phyloP scores from a whole-genome alignment of 768 basidiomycete species.

The Goffeauzyma gilvescens region DNA sequence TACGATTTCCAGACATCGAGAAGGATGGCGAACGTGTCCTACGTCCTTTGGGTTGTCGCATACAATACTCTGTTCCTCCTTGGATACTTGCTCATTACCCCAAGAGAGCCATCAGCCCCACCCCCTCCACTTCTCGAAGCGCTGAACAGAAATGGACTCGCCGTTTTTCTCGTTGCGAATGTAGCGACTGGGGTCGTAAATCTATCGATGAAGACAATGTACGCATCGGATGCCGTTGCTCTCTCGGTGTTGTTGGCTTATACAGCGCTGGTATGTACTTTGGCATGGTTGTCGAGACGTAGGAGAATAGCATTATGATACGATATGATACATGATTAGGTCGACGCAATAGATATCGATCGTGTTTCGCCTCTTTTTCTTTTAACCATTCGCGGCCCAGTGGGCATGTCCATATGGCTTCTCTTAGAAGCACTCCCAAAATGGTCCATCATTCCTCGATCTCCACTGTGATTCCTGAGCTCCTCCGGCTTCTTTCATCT shows the following conservation, averaged over 20 bases:
- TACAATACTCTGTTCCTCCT: conserved; percentile 75
- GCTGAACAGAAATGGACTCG: conserved; percentile 61
- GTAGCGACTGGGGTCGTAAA: conserved; percentile 70
- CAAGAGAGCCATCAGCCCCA: too few relatives aligned
- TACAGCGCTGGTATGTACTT: conserved; percentile 40
- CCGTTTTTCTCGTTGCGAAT: conserved; percentile 70
- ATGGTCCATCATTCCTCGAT: too few relatives aligned
- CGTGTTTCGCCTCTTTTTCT: too few relatives aligned
- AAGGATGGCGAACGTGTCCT: conserved; percentile 58
- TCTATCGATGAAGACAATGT: conserved; percentile 62
- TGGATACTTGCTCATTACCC: conserved; percentile 48
- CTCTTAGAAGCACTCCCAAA: too few relatives aligned
- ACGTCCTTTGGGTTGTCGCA: conserved; percentile 72
- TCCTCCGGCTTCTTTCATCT: too few relatives aligned
- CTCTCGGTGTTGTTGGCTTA: conserved; percentile 49
- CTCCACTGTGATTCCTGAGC: too few relatives aligned
- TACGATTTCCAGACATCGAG: conserved; percentile 40
- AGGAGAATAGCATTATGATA: too few relatives aligned
- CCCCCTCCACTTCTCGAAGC: conserved; percentile 50
- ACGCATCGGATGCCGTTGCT: conserved; percentile 41
- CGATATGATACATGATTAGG: too few relatives aligned
- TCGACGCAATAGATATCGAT: too few relatives aligned
- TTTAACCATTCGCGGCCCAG: too few relatives aligned
- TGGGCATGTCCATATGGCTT: too few relatives aligned
- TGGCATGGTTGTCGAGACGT: conserved; percentile 42